Evolutionary conservation across 345 rosid species (phyloP), one percentile per base, ranked within the genome.

Genomic region (Hypericum androsaemum): DNA sequence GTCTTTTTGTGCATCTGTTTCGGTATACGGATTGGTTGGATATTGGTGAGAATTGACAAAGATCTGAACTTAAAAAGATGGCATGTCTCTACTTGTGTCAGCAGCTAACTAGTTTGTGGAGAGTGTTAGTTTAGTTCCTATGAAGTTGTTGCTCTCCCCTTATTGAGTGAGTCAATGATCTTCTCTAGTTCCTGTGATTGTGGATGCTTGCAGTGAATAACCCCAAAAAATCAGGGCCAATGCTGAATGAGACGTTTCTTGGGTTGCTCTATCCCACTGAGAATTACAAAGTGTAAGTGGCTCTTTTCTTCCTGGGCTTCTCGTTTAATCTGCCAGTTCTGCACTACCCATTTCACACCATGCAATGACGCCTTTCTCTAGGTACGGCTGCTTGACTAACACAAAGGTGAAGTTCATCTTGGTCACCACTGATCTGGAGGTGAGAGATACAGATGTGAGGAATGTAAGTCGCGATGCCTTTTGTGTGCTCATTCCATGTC

Each of bases 311-410:
- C 35, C 8, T 22, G 36, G 39, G 40, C 50, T 53, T 11, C 22
- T 32, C 35, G 7, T 37, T 57, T 12, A 12, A 11, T 53, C 15
- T 5, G 10, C 12, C 39, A 15, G 11, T 16, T 45, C 12, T 64
- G 39, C 47, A 36, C 37, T 8, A 8, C 46, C 47, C 45, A 14
- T 22, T 22, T 15, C 15, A 42, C 32, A 37, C 50, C 37, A 51
- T 48, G 48, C 50, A 43, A 37, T 57, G 58, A 46, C 12, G 63
- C 58, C n/a, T 74, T 14, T 54, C 32, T 22, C 32, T 61, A 87
- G 96, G 57, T 88, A 88, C 55, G 95, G 94, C 55, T 88, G 82
- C 71, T 75, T 92, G 83, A 92, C 97, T 15, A 92, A 88, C 77
- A 88, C 97, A 35, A 85, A 88, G 74, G 98, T 88, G 57, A 92